Evolutionary conservation across 768 basidiomycete species (phyloP).

Genomic region (Leccinum longicurvipes): DNA sequence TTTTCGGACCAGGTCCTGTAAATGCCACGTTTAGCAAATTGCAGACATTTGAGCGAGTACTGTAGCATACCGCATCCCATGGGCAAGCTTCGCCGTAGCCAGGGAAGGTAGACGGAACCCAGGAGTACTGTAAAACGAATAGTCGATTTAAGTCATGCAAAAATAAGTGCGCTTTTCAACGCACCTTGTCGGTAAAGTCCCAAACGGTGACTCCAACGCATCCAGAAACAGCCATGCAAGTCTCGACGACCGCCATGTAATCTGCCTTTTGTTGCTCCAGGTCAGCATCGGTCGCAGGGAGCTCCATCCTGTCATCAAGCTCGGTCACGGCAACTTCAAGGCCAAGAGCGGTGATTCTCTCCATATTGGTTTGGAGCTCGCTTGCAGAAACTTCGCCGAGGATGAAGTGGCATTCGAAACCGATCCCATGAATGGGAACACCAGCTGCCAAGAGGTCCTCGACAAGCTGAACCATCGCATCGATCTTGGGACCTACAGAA

Average conservation of each 20-base stretch:
- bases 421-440: constrained; percentile 59
- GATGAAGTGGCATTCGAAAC: constrained; percentile 59
- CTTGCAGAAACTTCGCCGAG: constrained; percentile 50
- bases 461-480: constrained; percentile 53
- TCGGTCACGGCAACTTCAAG: constrained; percentile 69
- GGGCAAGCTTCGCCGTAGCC: constrained; percentile 16
- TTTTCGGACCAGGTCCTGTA: constrained; percentile 15
- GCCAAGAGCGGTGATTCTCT: constrained; percentile 55
- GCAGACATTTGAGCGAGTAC: not conserved
- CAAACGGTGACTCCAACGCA: constrained; percentile 40
- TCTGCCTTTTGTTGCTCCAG: constrained; percentile 55
- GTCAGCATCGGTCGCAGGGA: constrained; percentile 45
- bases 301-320: constrained; percentile 59
- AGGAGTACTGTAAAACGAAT: constrained; percentile 13
- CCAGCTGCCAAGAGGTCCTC: constrained; percentile 43
- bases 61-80: constrained; percentile 13
- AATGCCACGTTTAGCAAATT: not conserved
- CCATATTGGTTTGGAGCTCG: constrained; percentile 45
- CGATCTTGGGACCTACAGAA: constrained; percentile 28
- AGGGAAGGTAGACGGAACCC: constrained; percentile 7
- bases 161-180: not conserved
- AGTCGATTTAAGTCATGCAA: constrained; percentile 14
- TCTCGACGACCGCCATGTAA: constrained; percentile 52
- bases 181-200: constrained; percentile 40
- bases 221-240: constrained; percentile 42